A percentile compares a stretch with the other conserved stretches of the same genome.
These are phyloP conservation scores for Luzula sylvatica DNA, from an alignment of 176 grass and related monocot genomes.

Conservation along the genomic window DNA sequence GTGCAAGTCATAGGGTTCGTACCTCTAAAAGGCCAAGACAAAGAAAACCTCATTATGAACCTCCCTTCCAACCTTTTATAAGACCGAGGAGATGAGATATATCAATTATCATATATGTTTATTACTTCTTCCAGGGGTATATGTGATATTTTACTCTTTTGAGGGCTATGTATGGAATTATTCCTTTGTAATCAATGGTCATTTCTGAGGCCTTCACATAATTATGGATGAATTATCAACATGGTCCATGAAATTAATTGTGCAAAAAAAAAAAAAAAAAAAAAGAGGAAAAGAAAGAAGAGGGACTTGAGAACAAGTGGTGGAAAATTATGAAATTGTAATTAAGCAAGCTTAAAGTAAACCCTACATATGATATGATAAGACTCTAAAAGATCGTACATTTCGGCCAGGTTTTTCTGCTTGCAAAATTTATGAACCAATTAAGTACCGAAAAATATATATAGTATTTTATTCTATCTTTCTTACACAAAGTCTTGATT, in stretches of 20 bases:
- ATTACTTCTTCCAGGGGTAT: background rate
- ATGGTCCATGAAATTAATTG: background rate
- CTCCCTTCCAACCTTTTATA: constrained; percentile 10
- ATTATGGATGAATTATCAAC: background rate
- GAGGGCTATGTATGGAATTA: background rate
- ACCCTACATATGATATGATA: too few species aligned
- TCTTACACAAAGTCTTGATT: too few species aligned
- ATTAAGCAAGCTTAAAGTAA: too few species aligned
- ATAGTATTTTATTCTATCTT: too few species aligned
- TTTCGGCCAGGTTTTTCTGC: too few species aligned
- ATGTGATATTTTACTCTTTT: background rate
- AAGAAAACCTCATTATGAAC: constrained; percentile 5
- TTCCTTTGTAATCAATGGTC: background rate
- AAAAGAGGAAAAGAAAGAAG: too few species aligned
- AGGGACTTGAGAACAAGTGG: too few species aligned
- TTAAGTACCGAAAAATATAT: too few species aligned
- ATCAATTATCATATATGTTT: background rate
- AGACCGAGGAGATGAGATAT: constrained; percentile 3
- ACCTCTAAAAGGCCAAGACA: background rate
- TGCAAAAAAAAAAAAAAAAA: background rate
- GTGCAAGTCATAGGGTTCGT: constrained; percentile 9
- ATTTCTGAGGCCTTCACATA: background rate
- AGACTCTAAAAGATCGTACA: too few species aligned
- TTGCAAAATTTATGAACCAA: too few species aligned
- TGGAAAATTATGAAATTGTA: too few species aligned